These are phyloP conservation scores for Heliosperma pusillum DNA, from an alignment of 148 eudicot species.

Conservation along the genomic window DNA sequence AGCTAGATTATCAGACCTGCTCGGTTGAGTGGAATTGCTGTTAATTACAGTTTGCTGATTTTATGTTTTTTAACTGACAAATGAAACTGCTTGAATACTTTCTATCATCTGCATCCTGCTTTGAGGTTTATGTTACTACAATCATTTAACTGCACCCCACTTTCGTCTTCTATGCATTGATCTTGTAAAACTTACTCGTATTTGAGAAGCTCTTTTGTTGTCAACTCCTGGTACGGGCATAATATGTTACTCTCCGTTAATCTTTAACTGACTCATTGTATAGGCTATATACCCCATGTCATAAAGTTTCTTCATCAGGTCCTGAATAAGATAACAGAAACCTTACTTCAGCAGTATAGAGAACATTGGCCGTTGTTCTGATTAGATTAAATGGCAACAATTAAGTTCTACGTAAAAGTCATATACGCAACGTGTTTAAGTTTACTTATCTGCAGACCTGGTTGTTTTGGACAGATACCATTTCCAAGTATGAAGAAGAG, in stretches of 20 bases:
- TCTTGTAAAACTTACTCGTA: background rate
- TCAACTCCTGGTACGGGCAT: background rate
- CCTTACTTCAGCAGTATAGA: background rate
- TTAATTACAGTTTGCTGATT: background rate
- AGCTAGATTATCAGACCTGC: background rate
- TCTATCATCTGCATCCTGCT: background rate
- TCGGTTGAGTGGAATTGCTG: background rate
- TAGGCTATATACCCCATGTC: background rate
- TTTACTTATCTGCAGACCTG: background rate
- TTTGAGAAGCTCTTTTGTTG: background rate
- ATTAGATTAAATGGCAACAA: background rate
- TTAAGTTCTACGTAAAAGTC: background rate
- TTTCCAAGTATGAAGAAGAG: conserved; percentile 82
- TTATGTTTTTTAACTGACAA: background rate
- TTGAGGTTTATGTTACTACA: background rate
- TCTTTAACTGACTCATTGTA: background rate
- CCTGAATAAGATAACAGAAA: background rate
- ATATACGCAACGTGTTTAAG: background rate
- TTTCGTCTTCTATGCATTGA: background rate
- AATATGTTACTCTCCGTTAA: background rate
- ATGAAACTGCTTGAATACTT: background rate
- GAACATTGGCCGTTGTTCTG: background rate
- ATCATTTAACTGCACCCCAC: background rate
- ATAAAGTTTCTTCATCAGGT: background rate
- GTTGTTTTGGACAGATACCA: conserved; percentile 42